Evolutionary conservation across 2,329 filamentous ascomycete species (phyloP).

Genomic region (Ceratocystis alfenasii): DNA sequence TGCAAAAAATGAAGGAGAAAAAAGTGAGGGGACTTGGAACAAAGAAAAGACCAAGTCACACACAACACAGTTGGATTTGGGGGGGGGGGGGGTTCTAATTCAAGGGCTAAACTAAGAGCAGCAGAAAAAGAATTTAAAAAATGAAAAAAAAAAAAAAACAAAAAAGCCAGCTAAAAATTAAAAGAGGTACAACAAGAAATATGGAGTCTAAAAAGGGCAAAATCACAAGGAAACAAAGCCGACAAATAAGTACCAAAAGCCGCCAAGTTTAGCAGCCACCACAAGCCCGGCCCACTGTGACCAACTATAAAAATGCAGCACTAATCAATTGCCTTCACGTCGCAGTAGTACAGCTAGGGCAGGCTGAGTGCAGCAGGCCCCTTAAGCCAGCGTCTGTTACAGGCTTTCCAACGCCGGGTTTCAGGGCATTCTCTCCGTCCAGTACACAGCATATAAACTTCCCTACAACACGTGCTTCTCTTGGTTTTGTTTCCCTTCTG

Average conservation of each 20-base stretch:
- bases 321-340: too few species aligned
- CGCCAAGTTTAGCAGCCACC: too few species aligned
- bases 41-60: slow-evolving; percentile 14
- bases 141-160: not conserved
- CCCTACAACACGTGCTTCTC: not conserved
- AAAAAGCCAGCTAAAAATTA: not conserved
- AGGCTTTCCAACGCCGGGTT: not conserved
- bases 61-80: not conserved
- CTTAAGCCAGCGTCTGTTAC: too few species aligned
- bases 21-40: slow-evolving; percentile 9
- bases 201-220: too few species aligned
- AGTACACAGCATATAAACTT: not conserved
- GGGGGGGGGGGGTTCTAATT: not conserved
- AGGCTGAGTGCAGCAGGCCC: not conserved
- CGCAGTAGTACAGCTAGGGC: not conserved
- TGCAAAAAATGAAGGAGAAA: slow-evolving; percentile 8
- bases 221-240: too few species aligned
- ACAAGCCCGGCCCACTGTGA: too few species aligned
- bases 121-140: not conserved
- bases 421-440: not conserved
- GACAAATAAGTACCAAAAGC: too few species aligned
- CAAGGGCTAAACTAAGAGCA: slow-evolving; percentile 10
- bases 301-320: too few species aligned
- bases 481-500: not conserved
- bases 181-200: not conserved